A percentile compares a stretch with the other conserved stretches of the same genome.
phyloP scores from a whole-genome alignment of 768 basidiomycete genomes.

The Pluteus cervinus region DNA sequence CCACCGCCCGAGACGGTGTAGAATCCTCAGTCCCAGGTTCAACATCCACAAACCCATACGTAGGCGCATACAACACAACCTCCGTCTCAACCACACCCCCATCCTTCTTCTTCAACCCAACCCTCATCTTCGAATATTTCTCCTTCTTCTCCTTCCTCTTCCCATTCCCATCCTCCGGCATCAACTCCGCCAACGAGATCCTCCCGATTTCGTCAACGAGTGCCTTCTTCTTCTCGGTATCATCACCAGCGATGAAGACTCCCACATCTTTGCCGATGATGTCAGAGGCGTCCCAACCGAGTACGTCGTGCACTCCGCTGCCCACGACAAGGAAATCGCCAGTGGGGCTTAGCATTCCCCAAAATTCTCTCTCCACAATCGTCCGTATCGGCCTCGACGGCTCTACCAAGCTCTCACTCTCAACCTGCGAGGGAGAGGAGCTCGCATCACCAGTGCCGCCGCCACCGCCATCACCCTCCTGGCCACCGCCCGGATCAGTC shows the following conservation, averaged over 20 bases:
- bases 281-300: constrained; percentile 56
- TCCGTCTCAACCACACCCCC: constrained; percentile 15
- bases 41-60: constrained; percentile 6
- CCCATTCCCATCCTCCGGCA: constrained; percentile 18
- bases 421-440: too few relatives aligned
- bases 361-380: constrained; percentile 33
- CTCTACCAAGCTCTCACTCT: too few relatives aligned
- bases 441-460: too few relatives aligned
- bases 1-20: too few relatives aligned
- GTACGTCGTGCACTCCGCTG: constrained; percentile 48
- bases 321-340: constrained; percentile 49
- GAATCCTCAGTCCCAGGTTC: too few relatives aligned
- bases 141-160: constrained; percentile 5
- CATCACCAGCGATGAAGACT: constrained; percentile 19
- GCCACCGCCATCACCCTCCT: too few relatives aligned
- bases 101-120: constrained; percentile 33
- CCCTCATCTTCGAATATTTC: constrained; percentile 18
- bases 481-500: too few relatives aligned
- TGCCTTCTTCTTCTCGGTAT: constrained; percentile 12
- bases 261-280: constrained; percentile 42
- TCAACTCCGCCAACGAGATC: constrained; percentile 13
- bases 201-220: constrained; percentile 15
- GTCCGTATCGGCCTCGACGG: too few relatives aligned
- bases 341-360: constrained; percentile 43
- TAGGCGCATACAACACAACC: constrained; percentile 26